Evolutionary conservation across 495 filamentous ascomycete genomes (phyloP).

Genomic region (Penicillium cosmopolitanum): DNA sequence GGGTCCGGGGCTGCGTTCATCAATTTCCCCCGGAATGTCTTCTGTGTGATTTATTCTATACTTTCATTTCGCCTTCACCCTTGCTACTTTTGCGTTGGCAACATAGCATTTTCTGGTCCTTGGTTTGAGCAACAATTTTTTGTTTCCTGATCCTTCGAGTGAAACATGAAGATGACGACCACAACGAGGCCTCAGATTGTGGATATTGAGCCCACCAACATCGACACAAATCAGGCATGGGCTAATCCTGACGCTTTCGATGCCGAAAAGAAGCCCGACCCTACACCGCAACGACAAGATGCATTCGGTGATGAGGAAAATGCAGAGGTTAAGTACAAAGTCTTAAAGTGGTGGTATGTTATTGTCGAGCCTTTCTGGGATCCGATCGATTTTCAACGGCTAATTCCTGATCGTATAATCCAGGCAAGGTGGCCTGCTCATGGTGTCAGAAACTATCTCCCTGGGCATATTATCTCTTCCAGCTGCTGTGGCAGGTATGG

Average conservation of each 20-base stretch:
- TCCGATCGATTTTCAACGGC: neutral
- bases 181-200: slow-evolving; percentile 5
- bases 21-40: neutral
- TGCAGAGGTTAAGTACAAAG: slow-evolving; percentile 39
- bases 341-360: slow-evolving; percentile 40
- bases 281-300: slow-evolving; percentile 18
- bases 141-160: neutral
- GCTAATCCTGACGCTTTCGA: neutral
- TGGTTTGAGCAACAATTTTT: neutral
- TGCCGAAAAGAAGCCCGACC: slow-evolving; percentile 7
- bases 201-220: slow-evolving; percentile 2
- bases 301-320: slow-evolving; percentile 39
- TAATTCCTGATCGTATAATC: neutral
- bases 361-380: neutral
- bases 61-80: neutral
- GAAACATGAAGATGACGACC: slow-evolving; percentile 7
- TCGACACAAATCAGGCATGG: neutral
- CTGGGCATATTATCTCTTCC: slow-evolving; percentile 71
- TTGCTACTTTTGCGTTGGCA: neutral
- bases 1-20: neutral
- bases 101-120: neutral
- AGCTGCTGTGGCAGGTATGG: slow-evolving; percentile 63
- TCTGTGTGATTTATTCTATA: neutral
- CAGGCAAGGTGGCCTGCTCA: slow-evolving; percentile 55
- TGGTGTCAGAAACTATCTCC: slow-evolving; percentile 76